phyloP scores from a whole-genome alignment of 805 yeast genomes.

The Schwanniomyces vanrijiae region DNA sequence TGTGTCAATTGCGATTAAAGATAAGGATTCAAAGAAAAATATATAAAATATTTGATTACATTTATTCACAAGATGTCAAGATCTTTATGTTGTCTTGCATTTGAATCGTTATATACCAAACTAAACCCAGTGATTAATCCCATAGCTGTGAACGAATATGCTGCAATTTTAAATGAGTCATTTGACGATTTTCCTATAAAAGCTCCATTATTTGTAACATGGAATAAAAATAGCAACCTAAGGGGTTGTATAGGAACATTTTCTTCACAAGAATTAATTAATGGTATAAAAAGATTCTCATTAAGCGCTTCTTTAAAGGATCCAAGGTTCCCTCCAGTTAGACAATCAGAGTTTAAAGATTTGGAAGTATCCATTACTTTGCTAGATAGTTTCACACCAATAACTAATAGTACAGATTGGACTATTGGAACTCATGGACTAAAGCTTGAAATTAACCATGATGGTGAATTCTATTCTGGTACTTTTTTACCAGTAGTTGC shows the following conservation, averaged over 20 bases:
- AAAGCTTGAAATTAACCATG: slow-evolving; percentile 49
- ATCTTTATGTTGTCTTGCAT: slow-evolving; percentile 38
- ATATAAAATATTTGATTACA: not conserved
- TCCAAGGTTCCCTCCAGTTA: slow-evolving; percentile 70
- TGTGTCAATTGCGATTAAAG: not conserved
- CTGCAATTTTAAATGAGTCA: slow-evolving; percentile 11
- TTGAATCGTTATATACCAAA: slow-evolving; percentile 28
- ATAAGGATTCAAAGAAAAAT: not conserved
- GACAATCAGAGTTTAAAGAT: slow-evolving; percentile 46
- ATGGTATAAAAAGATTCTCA: slow-evolving; percentile 65
- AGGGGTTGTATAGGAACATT: slow-evolving; percentile 97
- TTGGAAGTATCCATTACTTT: slow-evolving; percentile 66
- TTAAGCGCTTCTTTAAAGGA: slow-evolving; percentile 70
- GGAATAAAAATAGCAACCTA: slow-evolving; percentile 59
- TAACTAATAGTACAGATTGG: slow-evolving; percentile 67
- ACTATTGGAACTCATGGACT: slow-evolving; percentile 81
- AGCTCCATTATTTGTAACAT: slow-evolving; percentile 82
- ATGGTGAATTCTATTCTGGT: slow-evolving; percentile 52
- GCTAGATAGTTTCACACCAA: slow-evolving; percentile 56
- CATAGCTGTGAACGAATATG: slow-evolving; percentile 13
- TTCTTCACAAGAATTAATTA: slow-evolving; percentile 47
- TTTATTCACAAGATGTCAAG: slow-evolving; percentile 27
- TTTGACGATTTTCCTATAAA: slow-evolving; percentile 14
- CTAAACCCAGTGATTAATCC: slow-evolving; percentile 14
- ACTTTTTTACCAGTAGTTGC: slow-evolving; percentile 94